Conservation (phyloP, 331 rosid genomes). For the Quercus phellos region DNA sequence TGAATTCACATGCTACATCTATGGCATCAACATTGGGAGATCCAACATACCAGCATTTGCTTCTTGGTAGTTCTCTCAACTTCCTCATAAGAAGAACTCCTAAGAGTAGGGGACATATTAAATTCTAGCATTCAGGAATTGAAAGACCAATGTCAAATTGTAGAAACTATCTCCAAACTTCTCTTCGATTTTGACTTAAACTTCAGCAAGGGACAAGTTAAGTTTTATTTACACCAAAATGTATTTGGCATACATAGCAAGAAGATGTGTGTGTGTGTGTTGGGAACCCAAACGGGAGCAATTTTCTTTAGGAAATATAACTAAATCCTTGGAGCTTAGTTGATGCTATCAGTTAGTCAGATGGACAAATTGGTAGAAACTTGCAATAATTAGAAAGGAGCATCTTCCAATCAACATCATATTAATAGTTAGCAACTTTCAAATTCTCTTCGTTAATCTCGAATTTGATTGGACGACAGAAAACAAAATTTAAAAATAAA, state of each 20-base stretch:
- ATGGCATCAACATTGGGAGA: constrained; percentile 38
- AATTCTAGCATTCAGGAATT: neutral
- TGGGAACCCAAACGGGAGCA: no score
- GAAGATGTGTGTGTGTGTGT: neutral
- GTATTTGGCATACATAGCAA: neutral
- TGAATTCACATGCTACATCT: constrained; percentile 55
- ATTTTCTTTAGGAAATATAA: neutral
- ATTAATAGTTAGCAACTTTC: neutral
- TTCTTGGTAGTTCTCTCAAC: constrained; percentile 52
- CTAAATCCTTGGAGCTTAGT: neutral
- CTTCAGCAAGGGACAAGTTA: neutral
- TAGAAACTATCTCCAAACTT: neutral
- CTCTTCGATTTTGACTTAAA: neutral
- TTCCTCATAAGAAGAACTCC: constrained; percentile 66
- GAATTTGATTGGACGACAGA: neutral
- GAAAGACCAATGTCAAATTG: constrained; percentile 8
- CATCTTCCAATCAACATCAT: neutral
- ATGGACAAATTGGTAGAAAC: neutral
- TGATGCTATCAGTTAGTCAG: neutral
- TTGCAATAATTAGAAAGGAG: neutral
- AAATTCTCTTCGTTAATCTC: neutral
- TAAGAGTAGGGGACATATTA: neutral
- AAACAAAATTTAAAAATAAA: neutral
- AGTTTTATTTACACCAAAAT: neutral
- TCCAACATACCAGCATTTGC: constrained; percentile 81